These are phyloP conservation scores for Amauroascus verrucosus DNA, from an alignment of 2,329 filamentous ascomycete species.

Conservation along the genomic window DNA sequence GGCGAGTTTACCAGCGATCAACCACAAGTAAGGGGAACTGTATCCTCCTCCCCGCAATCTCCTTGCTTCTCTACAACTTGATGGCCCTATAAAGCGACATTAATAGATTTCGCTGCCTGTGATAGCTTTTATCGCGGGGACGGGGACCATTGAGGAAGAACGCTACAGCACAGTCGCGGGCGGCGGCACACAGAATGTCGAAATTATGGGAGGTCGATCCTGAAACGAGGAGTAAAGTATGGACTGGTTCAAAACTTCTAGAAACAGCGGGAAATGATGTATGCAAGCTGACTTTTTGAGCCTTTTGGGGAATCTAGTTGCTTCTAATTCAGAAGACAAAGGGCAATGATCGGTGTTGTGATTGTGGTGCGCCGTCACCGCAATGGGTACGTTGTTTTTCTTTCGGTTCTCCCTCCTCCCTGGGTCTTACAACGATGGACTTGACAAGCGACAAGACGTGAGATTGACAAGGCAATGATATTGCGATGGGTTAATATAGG, in stretches of 20 bases:
- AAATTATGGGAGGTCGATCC: conserved; percentile 99
- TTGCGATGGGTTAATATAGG: conserved; percentile 34
- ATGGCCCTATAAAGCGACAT: background rate
- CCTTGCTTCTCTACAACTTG: background rate
- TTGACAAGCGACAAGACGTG: background rate
- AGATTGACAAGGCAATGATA: background rate
- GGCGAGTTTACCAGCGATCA: background rate
- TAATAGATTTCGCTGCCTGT: too few species aligned
- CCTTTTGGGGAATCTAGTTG: conserved; percentile 47
- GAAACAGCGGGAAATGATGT: background rate
- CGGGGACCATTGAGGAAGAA: too few species aligned
- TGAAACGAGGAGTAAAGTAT: conserved; percentile 80
- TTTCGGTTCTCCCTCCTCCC: background rate
- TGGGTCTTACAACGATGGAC: background rate
- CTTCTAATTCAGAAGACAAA: conserved; percentile 82
- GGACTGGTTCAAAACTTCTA: background rate
- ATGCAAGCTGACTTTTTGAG: background rate
- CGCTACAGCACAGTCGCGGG: background rate
- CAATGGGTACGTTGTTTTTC: conserved; percentile 65
- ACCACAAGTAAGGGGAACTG: background rate
- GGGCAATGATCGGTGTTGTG: conserved; percentile 82
- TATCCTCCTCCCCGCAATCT: background rate
- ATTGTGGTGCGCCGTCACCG: conserved; percentile 88
- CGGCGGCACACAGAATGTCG: conserved; percentile 29
- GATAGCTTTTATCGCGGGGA: too few species aligned